Evolutionary conservation across 2,329 filamentous ascomycete species (phyloP).

Genomic region (Teratosphaeria destructans): DNA sequence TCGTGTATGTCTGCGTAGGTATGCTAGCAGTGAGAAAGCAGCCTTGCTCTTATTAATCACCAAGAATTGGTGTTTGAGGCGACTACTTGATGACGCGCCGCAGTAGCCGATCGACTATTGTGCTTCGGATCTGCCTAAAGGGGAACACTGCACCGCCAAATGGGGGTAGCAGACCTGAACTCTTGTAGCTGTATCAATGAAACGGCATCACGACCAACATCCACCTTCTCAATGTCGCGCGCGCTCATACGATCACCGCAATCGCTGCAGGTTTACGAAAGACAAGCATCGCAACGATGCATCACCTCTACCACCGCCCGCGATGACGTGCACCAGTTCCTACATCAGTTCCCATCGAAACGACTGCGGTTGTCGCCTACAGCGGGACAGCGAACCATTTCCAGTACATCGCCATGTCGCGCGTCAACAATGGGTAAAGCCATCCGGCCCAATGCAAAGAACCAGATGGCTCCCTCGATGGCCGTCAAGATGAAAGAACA

Average conservation of each 20-base stretch:
- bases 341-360: neutral
- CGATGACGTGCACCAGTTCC: neutral
- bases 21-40: neutral
- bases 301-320: neutral
- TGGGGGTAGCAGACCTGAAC: neutral
- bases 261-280: neutral
- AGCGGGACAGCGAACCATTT: constrained; percentile 8
- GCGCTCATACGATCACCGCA: constrained; percentile 1
- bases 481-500: constrained; percentile 25
- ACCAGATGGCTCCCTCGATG: constrained; percentile 30
- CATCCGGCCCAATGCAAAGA: constrained; percentile 15
- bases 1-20: constrained; percentile 3
- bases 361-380: neutral
- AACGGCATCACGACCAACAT: neutral
- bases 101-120: neutral
- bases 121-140: neutral
- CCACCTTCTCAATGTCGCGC: constrained; percentile 1
- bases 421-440: constrained; percentile 2
- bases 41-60: neutral
- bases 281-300: neutral
- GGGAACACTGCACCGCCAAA: neutral
- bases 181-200: neutral
- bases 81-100: neutral
- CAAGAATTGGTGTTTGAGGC: neutral
- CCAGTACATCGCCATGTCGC: constrained; percentile 6